phyloP scores from a whole-genome alignment of 2,329 filamentous ascomycete species.

The Simplicillium aogashimaense region DNA sequence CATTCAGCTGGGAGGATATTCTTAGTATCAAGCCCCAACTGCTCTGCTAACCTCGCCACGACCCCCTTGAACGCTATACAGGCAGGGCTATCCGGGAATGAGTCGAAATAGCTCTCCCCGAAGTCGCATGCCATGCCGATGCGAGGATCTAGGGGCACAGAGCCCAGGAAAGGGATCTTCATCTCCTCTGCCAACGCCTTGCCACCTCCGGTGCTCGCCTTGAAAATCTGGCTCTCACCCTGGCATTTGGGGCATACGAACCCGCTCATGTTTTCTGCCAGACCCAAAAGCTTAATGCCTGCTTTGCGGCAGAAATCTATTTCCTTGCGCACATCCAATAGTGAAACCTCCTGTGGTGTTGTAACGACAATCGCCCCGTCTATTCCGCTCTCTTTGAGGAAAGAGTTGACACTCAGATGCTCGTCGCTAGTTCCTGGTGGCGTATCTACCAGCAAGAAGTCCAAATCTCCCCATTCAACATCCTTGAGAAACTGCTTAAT shows the following conservation, averaged over 20 bases:
- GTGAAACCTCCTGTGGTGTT: slow-evolving; percentile 85
- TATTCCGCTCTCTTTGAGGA: slow-evolving; percentile 82
- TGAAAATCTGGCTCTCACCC: slow-evolving; percentile 76
- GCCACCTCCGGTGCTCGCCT: slow-evolving; percentile 82
- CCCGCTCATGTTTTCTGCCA: slow-evolving; percentile 97
- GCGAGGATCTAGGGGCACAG: slow-evolving; percentile 82
- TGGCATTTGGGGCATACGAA: slow-evolving; percentile 94
- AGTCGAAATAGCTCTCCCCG: slow-evolving; percentile 94
- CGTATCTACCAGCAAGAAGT: slow-evolving; percentile 89
- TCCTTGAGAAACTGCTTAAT: slow-evolving; percentile 98
- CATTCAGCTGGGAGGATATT: slow-evolving; percentile 34
- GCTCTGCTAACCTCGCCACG: slow-evolving; percentile 59
- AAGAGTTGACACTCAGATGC: slow-evolving; percentile 86
- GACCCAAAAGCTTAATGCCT: slow-evolving; percentile 73
- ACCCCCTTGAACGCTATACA: slow-evolving; percentile 74
- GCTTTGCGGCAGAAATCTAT: slow-evolving; percentile 97
- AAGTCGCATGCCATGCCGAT: slow-evolving; percentile 97
- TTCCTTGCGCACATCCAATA: slow-evolving; percentile 92
- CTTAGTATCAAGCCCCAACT: slow-evolving; percentile 54
- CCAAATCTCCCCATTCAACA: slow-evolving; percentile 92
- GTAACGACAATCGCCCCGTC: slow-evolving; percentile 90
- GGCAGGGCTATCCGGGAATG: slow-evolving; percentile 86
- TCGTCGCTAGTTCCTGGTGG: slow-evolving; percentile 94
- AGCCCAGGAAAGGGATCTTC: slow-evolving; percentile 77
- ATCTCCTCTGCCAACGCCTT: slow-evolving; percentile 73